A percentile compares a stretch with the other conserved stretches of the same genome.
phyloP scores from a whole-genome alignment of 768 basidiomycete species.

The Leccinellum rugosiceps region DNA sequence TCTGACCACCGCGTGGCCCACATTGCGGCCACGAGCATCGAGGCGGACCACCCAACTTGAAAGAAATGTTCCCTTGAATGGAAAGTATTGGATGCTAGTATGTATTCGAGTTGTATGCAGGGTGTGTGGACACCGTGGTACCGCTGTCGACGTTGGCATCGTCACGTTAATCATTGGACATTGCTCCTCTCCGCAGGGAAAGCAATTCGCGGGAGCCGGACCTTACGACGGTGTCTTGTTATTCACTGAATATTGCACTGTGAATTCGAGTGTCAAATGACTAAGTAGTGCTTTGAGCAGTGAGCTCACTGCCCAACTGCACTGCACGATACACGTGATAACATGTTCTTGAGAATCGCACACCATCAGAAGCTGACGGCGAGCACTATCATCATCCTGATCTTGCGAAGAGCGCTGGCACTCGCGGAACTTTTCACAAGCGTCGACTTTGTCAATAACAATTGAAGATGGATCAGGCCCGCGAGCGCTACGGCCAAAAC shows the following conservation, averaged over 20 bases:
- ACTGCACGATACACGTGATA: not conserved
- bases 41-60: not conserved
- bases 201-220: too few relatives aligned
- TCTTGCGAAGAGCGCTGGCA: not conserved
- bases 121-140: not conserved
- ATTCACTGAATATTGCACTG: not conserved
- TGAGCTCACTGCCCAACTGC: too few relatives aligned
- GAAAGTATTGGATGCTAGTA: not conserved
- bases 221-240: not conserved
- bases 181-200: not conserved
- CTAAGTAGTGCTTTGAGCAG: too few relatives aligned
- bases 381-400: not conserved
- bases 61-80: not conserved
- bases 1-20: constrained; percentile 12
- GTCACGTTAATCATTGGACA: not conserved
- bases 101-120: not conserved
- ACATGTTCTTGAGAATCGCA: not conserved
- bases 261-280: not conserved
- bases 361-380: constrained; percentile 3
- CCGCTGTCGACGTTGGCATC: not conserved
- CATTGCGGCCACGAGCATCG: not conserved
- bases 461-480: constrained; percentile 13
- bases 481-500: constrained; percentile 44
- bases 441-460: not conserved
- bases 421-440: not conserved